Evolutionary conservation across 208 protist genomes (phyloP), one percentile per base, ranked within the genome.

Genomic region (Trypanosomatidae sp.): DNA sequence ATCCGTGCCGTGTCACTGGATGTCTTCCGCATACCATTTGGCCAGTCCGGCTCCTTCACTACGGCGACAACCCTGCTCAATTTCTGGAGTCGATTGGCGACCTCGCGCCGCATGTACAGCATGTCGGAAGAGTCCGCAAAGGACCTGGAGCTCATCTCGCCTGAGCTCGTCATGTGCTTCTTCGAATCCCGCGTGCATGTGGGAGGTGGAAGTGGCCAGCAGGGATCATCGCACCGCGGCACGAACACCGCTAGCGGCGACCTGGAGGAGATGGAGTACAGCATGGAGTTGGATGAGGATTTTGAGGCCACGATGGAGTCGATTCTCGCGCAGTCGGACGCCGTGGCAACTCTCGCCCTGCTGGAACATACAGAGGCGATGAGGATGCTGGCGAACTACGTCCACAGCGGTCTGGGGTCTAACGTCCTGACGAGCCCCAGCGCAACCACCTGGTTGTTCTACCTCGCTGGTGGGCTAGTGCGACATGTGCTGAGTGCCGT

Each of bases 381-480:
- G 53, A 73, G 74, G 69, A n/a, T 77, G 69, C 71, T 94, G 4
- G 86, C 84, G 25, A 79, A 75, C 28, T 87, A 93, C 64, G 66
- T 88, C 25, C 73, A 86, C 52, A 84, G 80, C 74, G 28, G 49
- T 0, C 76, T 95, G 25, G 88, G 86, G 12, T 79, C 84, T 22
- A 74, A 71, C 7, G 77, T 93, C 53, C 71, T 95, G 36, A 82
- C 84, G 36, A 90, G 77, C 59, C 73, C 86, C n/a, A 66, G 73
- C n/a, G 81, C 82, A n/a, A 87, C 85, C 0, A 85, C 81, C 19
- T 96, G 92, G 90, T 76, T 96, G 28, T 94, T 94, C 80, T 94
- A 91, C 75, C 22, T 93, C 58, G 84, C 87, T 7, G 90, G 86
- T 17, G 76, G 69, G 13, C 71, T 94, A 3, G 81, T 91, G 56